Evolutionary conservation across 345 rosid species (phyloP).

Genomic region (Noccaea bulbosa): DNA sequence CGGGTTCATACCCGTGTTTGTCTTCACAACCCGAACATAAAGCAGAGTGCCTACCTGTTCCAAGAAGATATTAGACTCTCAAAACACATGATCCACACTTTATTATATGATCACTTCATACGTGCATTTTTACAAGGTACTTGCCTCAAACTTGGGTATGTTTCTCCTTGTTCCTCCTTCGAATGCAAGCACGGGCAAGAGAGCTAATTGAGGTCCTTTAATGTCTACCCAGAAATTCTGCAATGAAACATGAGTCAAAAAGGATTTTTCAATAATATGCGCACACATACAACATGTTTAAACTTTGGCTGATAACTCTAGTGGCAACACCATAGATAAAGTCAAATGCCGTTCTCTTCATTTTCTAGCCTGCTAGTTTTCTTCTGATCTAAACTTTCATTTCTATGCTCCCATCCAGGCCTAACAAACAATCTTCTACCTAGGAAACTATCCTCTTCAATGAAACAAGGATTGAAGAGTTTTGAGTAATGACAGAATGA

Average conservation of each 20-base stretch:
- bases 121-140: slow-evolving; percentile 12
- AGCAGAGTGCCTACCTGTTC: slow-evolving; percentile 73
- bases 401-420: too few relatives aligned
- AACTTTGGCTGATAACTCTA: too few relatives aligned
- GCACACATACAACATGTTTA: too few relatives aligned
- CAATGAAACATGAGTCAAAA: neutral
- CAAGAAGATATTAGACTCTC: too few relatives aligned
- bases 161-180: slow-evolving; percentile 69
- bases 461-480: neutral
- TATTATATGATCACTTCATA: too few relatives aligned
- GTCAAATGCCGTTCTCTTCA: too few relatives aligned
- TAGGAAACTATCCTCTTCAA: neutral
- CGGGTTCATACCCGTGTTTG: slow-evolving; percentile 73
- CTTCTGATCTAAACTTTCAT: too few relatives aligned
- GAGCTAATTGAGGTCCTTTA: slow-evolving; percentile 70
- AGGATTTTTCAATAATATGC: too few relatives aligned
- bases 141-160: slow-evolving; percentile 68
- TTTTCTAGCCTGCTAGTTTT: too few relatives aligned
- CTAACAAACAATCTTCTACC: too few relatives aligned
- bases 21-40: slow-evolving; percentile 74
- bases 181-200: slow-evolving; percentile 49
- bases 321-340: too few relatives aligned
- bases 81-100: too few relatives aligned
- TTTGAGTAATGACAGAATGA: neutral
- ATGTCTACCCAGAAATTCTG: slow-evolving; percentile 81